Conservation (phyloP, 305 asterid species). For the Fraxinus xanthoxyloides region DNA sequence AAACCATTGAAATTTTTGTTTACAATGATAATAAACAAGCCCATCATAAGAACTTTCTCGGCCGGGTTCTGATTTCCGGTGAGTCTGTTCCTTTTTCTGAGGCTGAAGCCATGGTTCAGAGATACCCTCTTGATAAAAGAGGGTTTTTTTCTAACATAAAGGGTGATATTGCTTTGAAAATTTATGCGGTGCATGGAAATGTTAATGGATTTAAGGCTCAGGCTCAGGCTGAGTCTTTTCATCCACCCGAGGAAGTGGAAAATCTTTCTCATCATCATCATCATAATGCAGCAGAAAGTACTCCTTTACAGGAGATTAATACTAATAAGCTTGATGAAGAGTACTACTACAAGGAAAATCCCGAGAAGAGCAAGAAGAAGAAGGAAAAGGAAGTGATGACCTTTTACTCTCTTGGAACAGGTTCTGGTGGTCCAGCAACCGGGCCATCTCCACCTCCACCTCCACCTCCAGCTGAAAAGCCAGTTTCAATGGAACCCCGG, state of each 20-base stretch:
- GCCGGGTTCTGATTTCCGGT: constrained; percentile 71
- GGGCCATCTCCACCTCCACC: constrained; percentile 11
- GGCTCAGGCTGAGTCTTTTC: constrained; percentile 15
- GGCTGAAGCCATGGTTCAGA: constrained; percentile 57
- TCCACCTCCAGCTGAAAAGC: constrained; percentile 38
- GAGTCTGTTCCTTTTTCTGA: constrained; percentile 58
- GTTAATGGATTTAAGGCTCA: neutral
- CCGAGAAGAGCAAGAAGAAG: constrained; percentile 38
- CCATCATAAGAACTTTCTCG: constrained; percentile 63
- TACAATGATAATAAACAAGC: constrained; percentile 65
- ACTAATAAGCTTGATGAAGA: constrained; percentile 26
- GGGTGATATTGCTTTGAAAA: constrained; percentile 72
- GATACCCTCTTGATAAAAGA: constrained; percentile 90
- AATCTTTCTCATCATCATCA: neutral
- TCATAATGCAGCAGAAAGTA: constrained; percentile 16
- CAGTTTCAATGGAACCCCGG: constrained; percentile 35
- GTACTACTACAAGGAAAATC: constrained; percentile 31
- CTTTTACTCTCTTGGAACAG: constrained; percentile 60
- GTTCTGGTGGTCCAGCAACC: constrained; percentile 25
- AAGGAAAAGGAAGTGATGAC: constrained; percentile 78
- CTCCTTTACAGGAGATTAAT: constrained; percentile 32
- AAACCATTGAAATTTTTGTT: constrained; percentile 51
- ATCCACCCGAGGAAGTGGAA: constrained; percentile 21
- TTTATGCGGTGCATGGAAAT: constrained; percentile 43
- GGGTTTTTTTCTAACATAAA: constrained; percentile 73